These are phyloP conservation scores for Chalara sp. DNA, from an alignment of 2,329 filamentous ascomycete species.

Conservation along the genomic window DNA sequence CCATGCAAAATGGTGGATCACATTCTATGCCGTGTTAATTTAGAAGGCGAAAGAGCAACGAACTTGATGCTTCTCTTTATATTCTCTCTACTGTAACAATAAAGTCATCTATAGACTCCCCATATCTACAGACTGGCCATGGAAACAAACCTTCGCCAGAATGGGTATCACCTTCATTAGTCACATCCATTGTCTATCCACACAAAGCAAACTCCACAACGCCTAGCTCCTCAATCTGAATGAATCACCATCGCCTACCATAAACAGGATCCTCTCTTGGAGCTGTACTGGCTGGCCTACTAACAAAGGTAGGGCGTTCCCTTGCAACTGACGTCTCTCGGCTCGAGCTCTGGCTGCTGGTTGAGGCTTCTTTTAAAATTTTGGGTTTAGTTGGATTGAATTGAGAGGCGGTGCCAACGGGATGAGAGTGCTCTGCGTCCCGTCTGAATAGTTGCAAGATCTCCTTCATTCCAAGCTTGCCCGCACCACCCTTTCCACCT, in stretches of 20 bases:
- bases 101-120: too few relatives aligned
- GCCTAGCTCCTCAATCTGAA: too few relatives aligned
- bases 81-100: too few relatives aligned
- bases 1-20: too few relatives aligned
- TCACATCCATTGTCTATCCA: not conserved
- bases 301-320: slow-evolving; percentile 11
- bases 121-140: too few relatives aligned
- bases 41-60: too few relatives aligned
- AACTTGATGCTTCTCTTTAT: too few relatives aligned
- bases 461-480: slow-evolving; percentile 87
- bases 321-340: slow-evolving; percentile 12
- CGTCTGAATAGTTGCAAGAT: slow-evolving; percentile 75
- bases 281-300: slow-evolving; percentile 2
- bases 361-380: slow-evolving; percentile 21
- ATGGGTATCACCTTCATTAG: not conserved
- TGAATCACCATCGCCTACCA: slow-evolving; percentile 24
- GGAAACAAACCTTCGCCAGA: not conserved
- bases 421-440: slow-evolving; percentile 24
- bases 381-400: slow-evolving; percentile 22
- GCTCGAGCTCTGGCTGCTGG: slow-evolving; percentile 8
- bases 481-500: slow-evolving; percentile 62
- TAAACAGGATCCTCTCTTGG: slow-evolving; percentile 25
- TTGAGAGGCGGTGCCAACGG: slow-evolving; percentile 4
- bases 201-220: not conserved
- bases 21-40: too few relatives aligned